Conservation (phyloP, 441 rosid species). For the Jatropha podagrica region DNA sequence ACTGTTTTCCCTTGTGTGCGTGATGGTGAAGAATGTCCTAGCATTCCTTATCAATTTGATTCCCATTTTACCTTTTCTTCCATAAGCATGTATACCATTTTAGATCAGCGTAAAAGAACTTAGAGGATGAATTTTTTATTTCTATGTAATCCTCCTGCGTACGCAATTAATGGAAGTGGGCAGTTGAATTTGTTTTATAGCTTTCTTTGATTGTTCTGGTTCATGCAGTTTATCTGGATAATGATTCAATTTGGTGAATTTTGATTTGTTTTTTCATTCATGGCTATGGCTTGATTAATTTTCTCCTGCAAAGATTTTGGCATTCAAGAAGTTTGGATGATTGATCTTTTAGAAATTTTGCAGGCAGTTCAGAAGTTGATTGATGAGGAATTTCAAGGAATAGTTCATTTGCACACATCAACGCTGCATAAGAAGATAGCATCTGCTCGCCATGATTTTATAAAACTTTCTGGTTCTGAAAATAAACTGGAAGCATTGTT, state of each 20-base stretch:
- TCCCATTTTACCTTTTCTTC: background rate
- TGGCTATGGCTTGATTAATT: constrained; percentile 1
- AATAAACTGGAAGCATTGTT: constrained; percentile 86
- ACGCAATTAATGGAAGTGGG: background rate
- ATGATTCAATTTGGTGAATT: constrained; percentile 5
- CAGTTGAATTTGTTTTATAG: background rate
- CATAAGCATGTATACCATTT: background rate
- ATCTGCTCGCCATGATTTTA: constrained; percentile 87
- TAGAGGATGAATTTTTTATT: background rate
- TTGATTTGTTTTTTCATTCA: background rate
- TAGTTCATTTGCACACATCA: constrained; percentile 83
- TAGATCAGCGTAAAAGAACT: background rate
- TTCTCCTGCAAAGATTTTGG: constrained; percentile 4
- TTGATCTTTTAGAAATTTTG: constrained; percentile 22
- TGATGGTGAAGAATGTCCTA: constrained; percentile 5
- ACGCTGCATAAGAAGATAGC: constrained; percentile 89
- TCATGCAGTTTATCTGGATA: constrained; percentile 1
- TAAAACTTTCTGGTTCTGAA: constrained; percentile 84
- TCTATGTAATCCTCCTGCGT: background rate
- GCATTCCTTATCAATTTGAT: background rate
- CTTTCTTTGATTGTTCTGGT: background rate
- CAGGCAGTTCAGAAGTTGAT: constrained; percentile 92
- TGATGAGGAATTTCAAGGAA: constrained; percentile 92
- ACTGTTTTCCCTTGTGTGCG: background rate
- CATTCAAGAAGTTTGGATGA: constrained; percentile 8